Base-by-base conservation (phyloP, 495 filamentous ascomycete species). In the Daldinia caldariorum region DNA sequence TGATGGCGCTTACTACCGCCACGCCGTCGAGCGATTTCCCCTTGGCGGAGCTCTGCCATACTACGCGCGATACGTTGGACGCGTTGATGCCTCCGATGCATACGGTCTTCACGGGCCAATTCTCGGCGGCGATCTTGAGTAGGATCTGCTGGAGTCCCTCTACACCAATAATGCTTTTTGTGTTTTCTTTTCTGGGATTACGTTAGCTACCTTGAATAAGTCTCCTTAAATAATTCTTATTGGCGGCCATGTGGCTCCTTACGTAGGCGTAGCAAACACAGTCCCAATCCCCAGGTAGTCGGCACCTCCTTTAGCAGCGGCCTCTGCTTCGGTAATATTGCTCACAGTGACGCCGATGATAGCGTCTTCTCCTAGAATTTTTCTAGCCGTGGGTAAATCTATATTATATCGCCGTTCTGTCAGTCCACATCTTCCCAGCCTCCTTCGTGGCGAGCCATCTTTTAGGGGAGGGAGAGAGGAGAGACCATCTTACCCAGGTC, bases 221-320 rank as follows among this genome's bases (percentile, higher is more conserved):
- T n/a, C n/a, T n/a, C n/a, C n/a, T 20, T 37, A 37, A 20, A 35
- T 45, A 37, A 38, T 13, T 16, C 0, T 34, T 37, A 22, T 55
- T 41, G 18, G 10, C 53, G 18, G 10, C 53, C 29, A 37, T 16
- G 3, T 5, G 4, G 38, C 2, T 16, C 64, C 83, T 76, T 79
- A 93, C 88, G 94, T 97, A 37, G 88, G 78, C 8, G 94, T 97
- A 22, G 93, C 87, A 80, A 90, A 97, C 70, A 97, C 85, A 7
- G 93, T 93, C 8, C 94, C 94, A 56, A 97, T 89, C 8, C 94
- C 94, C 38, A 98, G 81, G 77, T 99, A 97, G 73, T 94, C 88
- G 8, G 94, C 94, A 14, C 93, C 93, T 53, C 84, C 86, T 41
- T 83, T 77, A 50, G 88, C 86, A 2, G 94, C 94, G 43, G 78